These are phyloP conservation scores for Physaria fendleri DNA, from an alignment of 345 rosid genomes.

Conservation along the genomic window DNA sequence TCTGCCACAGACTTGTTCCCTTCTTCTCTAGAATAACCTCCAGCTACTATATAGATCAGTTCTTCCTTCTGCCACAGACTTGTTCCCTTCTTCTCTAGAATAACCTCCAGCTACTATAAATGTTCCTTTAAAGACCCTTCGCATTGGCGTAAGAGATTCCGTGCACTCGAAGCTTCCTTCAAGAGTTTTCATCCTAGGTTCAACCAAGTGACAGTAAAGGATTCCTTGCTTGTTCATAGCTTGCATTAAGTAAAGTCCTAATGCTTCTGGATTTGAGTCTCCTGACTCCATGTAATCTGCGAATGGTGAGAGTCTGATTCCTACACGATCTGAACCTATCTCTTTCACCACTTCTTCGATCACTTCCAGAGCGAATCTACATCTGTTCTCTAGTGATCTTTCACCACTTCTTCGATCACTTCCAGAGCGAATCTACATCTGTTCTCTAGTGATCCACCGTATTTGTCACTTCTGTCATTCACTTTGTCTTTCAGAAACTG, in stretches of 20 bases:
- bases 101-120: conserved; percentile 62
- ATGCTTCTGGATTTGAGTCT: conserved; percentile 49
- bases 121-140: conserved; percentile 54
- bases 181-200: conserved; percentile 41
- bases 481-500: conserved; percentile 58
- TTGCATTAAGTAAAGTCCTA: conserved; percentile 48
- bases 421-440: conserved; percentile 52
- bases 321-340: conserved; percentile 55
- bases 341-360: conserved; percentile 49
- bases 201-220: conserved; percentile 54
- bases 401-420: conserved; percentile 43
- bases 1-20: conserved; percentile 46
- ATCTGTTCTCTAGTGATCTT: conserved; percentile 60
- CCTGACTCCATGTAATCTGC: conserved; percentile 38
- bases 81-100: conserved; percentile 41
- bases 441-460: conserved; percentile 58
- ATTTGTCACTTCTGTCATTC: conserved; percentile 52
- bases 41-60: no score
- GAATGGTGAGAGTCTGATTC: conserved; percentile 52
- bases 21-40: conserved; percentile 47
- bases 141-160: conserved; percentile 41
- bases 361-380: conserved; percentile 47
- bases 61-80: conserved; percentile 36
- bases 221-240: conserved; percentile 42
- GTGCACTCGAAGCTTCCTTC: conserved; percentile 22